phyloP scores from a whole-genome alignment of 768 basidiomycete species.

The Scleroderma citrinum region DNA sequence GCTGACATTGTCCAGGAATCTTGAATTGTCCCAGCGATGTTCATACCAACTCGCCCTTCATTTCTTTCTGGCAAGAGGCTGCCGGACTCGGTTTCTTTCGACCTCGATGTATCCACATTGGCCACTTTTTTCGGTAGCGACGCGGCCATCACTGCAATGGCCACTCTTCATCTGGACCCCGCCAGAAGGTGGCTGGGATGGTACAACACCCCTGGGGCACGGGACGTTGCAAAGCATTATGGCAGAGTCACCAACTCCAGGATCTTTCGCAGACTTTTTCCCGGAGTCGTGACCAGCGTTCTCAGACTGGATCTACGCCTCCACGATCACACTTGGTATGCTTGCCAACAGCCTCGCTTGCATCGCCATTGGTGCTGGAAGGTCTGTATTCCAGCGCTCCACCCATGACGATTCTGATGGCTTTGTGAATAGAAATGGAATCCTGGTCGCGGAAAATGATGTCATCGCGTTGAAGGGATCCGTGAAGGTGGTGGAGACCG shows the following conservation, averaged over 20 bases:
- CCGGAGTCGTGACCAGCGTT: not conserved
- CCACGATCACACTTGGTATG: conserved; percentile 30
- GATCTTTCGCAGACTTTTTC: not conserved
- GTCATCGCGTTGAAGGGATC: conserved; percentile 24
- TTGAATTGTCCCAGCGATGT: not conserved
- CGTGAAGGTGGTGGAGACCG: conserved; percentile 25
- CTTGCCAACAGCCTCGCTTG: conserved; percentile 27
- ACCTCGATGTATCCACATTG: not conserved
- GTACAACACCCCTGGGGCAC: not conserved
- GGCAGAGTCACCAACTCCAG: not conserved
- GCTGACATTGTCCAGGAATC: no score
- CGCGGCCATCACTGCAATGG: not conserved
- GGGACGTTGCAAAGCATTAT: not conserved
- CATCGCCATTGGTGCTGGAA: conserved; percentile 28
- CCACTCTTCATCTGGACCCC: not conserved
- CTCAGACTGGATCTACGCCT: conserved; percentile 26
- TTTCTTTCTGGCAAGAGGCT: not conserved
- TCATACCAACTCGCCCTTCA: not conserved
- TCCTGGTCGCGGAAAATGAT: conserved; percentile 19
- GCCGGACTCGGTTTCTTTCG: not conserved
- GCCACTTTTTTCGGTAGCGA: not conserved
- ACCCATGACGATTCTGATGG: conserved; percentile 17
- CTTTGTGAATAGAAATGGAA: conserved; percentile 28
- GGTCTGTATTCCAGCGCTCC: conserved; percentile 22
- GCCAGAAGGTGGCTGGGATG: not conserved